Percentiles rank a stretch among this genome's conserved stretches.
Evolutionary conservation across 1,284 basidiomycete species (phyloP).

Genomic region (Thecaphora frezii): DNA sequence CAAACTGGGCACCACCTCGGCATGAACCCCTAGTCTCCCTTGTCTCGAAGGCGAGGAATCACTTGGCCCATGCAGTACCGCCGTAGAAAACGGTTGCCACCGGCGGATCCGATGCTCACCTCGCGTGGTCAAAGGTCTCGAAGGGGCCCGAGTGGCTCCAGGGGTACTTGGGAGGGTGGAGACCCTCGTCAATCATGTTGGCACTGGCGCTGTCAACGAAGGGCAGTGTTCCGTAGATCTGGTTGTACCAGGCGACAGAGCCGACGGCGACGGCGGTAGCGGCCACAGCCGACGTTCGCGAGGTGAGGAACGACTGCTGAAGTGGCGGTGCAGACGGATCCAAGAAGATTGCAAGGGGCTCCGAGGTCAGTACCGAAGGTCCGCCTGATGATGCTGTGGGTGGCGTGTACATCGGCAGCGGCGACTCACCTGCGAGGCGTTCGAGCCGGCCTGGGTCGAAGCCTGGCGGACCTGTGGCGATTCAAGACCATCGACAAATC

Average conservation of each 20-base stretch:
- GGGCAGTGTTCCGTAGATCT: constrained; percentile 75
- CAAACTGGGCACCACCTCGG: too few relatives aligned
- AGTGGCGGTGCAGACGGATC: not conserved
- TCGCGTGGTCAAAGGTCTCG: constrained; percentile 90
- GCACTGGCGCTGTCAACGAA: constrained; percentile 50
- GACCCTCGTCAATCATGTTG: constrained; percentile 75
- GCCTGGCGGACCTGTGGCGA: constrained; percentile 41
- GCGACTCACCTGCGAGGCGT: constrained; percentile 15
- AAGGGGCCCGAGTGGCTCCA: constrained; percentile 87
- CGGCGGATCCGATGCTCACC: constrained; percentile 48
- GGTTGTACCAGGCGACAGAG: constrained; percentile 91
- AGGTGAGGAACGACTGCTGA: constrained; percentile 64
- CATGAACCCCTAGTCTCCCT: too few relatives aligned
- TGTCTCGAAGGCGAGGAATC: too few relatives aligned
- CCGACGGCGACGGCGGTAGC: constrained; percentile 79
- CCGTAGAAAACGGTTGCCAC: too few relatives aligned
- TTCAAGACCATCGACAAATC: not conserved
- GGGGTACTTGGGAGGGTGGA: constrained; percentile 84
- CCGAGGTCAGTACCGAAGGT: too few relatives aligned
- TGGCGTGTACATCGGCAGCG: not conserved
- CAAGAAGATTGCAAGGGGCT: not conserved
- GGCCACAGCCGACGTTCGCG: constrained; percentile 75
- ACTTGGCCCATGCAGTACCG: too few relatives aligned
- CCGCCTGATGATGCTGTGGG: too few relatives aligned
- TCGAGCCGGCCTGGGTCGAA: constrained; percentile 41